Evolutionary conservation across 202 grass and related monocot genomes (phyloP), one percentile per base, ranked within the genome.

Genomic region (Panicum hallii): DNA sequence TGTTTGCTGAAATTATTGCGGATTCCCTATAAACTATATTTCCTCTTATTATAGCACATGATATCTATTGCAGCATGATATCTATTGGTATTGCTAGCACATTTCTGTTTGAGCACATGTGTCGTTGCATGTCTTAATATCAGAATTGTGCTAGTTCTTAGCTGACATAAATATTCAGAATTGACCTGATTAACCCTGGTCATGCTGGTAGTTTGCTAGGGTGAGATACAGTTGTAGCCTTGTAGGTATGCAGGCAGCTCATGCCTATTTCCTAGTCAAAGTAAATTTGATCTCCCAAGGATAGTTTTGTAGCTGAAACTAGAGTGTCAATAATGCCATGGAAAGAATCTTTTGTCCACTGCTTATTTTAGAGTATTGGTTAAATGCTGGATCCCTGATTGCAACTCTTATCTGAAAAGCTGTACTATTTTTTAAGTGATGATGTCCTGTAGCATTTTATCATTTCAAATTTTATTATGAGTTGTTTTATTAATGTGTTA

Each of bases 1-100:
- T 65, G 17, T 67, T 74, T 68, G 34, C 68, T 79, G 62, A 57
- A 40, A 36, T 55, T 72, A 28, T 55, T 28, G 30, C 70, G 23
- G 38, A 20, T 70, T 79, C 15, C 9, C 11, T 45, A 72, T n/a
- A 9, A 15, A 14, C 11, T 45, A 72, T 15, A 9, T n/a, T 56
- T 22, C 55, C 2, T 52, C 20, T 41, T 65, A 55, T 79, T 19
- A 53, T 36, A 8, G 7, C 23, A 52, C 53, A 11, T 53, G 36
- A 47, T 66, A 57, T 63, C 32, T 41, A 28, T 34, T 8, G 1
- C 68, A 23, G 7, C 43, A 43, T 32, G 47, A 53, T 40, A 50
- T 50, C 45, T 72, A 49, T 17, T 9, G 14, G 9, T 72, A 12
- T 72, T 79, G 9, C 20, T 71, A n/a, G 1, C 17, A 44, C 0